Evolutionary conservation across 257 asterid species (phyloP).

Genomic region (Echites panduratus): DNA sequence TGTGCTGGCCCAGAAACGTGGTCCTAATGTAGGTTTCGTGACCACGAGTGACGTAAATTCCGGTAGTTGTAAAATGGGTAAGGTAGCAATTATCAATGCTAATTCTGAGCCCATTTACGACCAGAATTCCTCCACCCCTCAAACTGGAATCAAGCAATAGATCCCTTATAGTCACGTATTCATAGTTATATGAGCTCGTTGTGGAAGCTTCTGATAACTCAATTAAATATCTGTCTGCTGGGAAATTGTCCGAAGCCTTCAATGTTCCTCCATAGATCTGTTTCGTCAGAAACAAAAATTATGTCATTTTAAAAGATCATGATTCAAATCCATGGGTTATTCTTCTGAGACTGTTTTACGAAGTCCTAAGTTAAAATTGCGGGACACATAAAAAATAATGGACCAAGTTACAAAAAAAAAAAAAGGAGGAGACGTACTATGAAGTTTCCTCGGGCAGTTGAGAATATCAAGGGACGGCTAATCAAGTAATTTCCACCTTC

Average conservation of each 20-base stretch:
- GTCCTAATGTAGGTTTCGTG: slow-evolving; percentile 73
- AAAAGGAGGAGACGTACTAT: slow-evolving; percentile 39
- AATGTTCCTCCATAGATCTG: slow-evolving; percentile 89
- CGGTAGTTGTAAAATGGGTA: slow-evolving; percentile 67
- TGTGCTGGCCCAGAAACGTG: slow-evolving; percentile 68
- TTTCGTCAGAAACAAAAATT: slow-evolving; percentile 5
- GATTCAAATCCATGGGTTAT: too few relatives aligned
- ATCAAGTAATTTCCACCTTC: slow-evolving; percentile 80
- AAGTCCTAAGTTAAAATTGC: too few relatives aligned
- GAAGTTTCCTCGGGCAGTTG: slow-evolving; percentile 64
- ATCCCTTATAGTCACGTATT: slow-evolving; percentile 63
- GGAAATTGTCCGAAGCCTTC: slow-evolving; percentile 62
- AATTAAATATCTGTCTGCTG: slow-evolving; percentile 47
- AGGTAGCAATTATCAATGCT: slow-evolving; percentile 76
- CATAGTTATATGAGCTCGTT: slow-evolving; percentile 40
- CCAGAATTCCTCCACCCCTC: slow-evolving; percentile 74
- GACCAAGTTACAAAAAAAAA: too few relatives aligned
- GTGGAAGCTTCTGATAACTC: slow-evolving; percentile 52
- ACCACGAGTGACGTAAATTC: slow-evolving; percentile 52
- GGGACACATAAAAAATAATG: too few relatives aligned
- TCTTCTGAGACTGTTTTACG: too few relatives aligned
- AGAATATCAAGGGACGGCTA: slow-evolving; percentile 62
- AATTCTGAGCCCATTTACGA: slow-evolving; percentile 61
- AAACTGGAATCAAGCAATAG: slow-evolving; percentile 55
- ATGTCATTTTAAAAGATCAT: too few relatives aligned